Evolutionary conservation across 306 rosid genomes (phyloP), one percentile per base, ranked within the genome.

Genomic region (Cyamopsis tetragonoloba): DNA sequence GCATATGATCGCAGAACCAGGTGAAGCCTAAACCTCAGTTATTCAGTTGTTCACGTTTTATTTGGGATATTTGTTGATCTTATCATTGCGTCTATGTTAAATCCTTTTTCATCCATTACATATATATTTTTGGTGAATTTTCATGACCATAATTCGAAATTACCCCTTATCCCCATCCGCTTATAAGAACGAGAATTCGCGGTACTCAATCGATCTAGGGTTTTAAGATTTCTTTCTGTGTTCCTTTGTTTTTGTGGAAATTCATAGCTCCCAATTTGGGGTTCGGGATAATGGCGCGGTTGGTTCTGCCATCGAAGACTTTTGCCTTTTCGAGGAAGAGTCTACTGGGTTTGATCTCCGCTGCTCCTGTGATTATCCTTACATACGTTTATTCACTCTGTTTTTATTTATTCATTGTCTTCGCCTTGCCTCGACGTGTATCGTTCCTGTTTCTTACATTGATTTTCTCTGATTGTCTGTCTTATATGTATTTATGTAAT

Each of bases 231-330:
- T 47, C 20, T 59, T 15, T 67, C 12, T 39, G 73, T 19, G 10
- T 37, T 68, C 8, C 24, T 20, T 35, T 27, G 28, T 42, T 74
- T 35, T 11, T 60, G 74, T 75, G n/a, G 39, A 48, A 48, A 38
- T 51, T 22, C 42, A 12, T 56, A 66, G 53, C 51, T 27, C 62
- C 31, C 15, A 22, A 3, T 28, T 75, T 67, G 80, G 70, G 60
- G 50, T 49, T 59, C 75, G 49, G 34, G 41, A 60, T 10, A 68
- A 76, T 77, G 77, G 81, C 81, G 20, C 77, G 81, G 54, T 71
- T 77, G 68, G 77, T 77, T 64, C 73, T 77, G 54, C 77, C 81
- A 70, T 71, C 81, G 27, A 77, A 71, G 77, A 55, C 73, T 37
- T 7, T 70, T 3, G 61, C 64, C 28, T 71, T 70, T 71, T 77